phyloP scores from a whole-genome alignment of 2,329 filamentous ascomycete genomes.

The Botrytis pseudocinerea region DNA sequence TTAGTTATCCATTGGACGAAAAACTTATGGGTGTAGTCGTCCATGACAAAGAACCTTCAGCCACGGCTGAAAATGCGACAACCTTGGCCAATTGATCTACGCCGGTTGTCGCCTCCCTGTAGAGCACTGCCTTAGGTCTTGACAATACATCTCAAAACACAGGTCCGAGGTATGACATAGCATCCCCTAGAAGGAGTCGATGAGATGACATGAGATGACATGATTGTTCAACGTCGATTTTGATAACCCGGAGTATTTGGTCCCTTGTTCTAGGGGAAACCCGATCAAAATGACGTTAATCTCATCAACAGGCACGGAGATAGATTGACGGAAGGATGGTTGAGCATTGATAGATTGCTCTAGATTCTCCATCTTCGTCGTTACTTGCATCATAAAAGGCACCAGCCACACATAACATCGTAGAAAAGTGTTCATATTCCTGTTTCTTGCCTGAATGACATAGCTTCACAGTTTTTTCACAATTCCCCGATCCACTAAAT shows the following conservation, averaged over 20 bases:
- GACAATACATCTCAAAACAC: background rate
- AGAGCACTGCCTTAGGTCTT: constrained; percentile 12
- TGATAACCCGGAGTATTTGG: background rate
- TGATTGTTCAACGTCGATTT: background rate
- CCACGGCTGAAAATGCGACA: constrained; percentile 22
- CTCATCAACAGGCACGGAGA: background rate
- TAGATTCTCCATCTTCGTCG: background rate
- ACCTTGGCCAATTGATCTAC: constrained; percentile 15
- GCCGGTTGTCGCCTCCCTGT: background rate
- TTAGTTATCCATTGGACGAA: background rate
- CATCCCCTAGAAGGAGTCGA: background rate
- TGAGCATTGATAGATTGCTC: background rate
- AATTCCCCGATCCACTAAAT: background rate
- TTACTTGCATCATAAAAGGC: background rate
- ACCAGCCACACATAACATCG: background rate
- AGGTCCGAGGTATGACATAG: constrained; percentile 20
- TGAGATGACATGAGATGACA: background rate
- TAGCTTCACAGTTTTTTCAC: background rate
- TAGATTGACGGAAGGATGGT: background rate
- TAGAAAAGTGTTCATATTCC: constrained; percentile 12
- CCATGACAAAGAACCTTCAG: constrained; percentile 11
- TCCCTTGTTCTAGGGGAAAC: background rate
- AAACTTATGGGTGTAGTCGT: background rate
- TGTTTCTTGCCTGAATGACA: constrained; percentile 9
- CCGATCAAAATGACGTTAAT: background rate